phyloP scores from a whole-genome alignment of 306 rosid genomes.

The Cicer bijugum region DNA sequence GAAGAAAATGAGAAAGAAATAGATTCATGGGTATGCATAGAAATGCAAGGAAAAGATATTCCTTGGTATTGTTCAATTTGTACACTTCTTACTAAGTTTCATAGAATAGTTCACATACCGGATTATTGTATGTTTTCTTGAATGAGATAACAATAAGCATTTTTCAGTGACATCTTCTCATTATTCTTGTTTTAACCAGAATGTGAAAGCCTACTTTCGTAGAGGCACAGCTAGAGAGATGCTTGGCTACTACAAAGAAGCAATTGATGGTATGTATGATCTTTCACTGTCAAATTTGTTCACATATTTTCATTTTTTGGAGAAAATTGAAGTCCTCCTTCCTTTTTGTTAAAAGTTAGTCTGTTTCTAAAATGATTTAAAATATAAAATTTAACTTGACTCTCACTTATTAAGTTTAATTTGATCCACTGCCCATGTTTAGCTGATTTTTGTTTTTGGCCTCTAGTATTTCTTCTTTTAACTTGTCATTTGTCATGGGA shows the following conservation, averaged over 20 bases:
- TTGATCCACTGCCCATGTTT: not conserved
- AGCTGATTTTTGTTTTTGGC: constrained; percentile 31
- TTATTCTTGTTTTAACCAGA: constrained; percentile 58
- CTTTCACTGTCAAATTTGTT: constrained; percentile 26
- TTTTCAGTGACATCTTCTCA: constrained; percentile 3
- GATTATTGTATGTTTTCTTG: constrained; percentile 26
- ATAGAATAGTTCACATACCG: constrained; percentile 12
- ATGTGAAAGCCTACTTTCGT: constrained; percentile 88
- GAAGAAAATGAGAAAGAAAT: not conserved
- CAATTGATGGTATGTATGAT: constrained; percentile 85
- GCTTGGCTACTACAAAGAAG: constrained; percentile 91
- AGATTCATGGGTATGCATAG: constrained; percentile 25
- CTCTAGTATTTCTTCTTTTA: not conserved
- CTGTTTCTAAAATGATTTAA: not conserved
- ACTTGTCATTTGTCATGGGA: constrained; percentile 27
- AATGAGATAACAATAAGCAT: constrained; percentile 19
- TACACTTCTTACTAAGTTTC: not conserved
- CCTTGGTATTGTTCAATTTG: not conserved
- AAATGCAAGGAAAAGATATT: constrained; percentile 27
- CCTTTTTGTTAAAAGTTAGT: not conserved
- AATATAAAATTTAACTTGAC: not conserved
- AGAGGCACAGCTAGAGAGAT: constrained; percentile 95
- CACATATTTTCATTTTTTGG: constrained; percentile 19
- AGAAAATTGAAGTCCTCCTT: constrained; percentile 12
- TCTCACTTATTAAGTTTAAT: not conserved